Percentiles rank a stretch among this genome's conserved stretches.
phyloP scores from a whole-genome alignment of 805 yeast genomes.

The Lipomyces lipofer region DNA sequence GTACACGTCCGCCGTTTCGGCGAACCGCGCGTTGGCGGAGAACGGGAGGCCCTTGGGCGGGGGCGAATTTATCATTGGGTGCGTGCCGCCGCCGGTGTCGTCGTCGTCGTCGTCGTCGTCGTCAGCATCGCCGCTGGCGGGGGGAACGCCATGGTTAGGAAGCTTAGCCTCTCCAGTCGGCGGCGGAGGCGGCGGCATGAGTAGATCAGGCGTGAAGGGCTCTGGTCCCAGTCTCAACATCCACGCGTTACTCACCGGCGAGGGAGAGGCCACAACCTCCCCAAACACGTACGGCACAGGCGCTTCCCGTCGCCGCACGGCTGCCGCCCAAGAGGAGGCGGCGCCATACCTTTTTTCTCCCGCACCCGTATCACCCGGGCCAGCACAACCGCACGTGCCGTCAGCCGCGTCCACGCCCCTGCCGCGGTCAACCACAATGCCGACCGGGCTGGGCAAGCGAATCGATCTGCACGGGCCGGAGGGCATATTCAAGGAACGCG shows the following conservation, averaged over 20 bases:
- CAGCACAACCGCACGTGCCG: neutral
- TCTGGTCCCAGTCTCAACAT: conserved; percentile 15
- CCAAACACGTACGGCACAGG: no score
- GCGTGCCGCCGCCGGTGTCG: conserved; percentile 57
- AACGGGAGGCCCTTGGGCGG: conserved; percentile 75
- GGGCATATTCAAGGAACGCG: conserved; percentile 35
- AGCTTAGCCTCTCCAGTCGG: neutral
- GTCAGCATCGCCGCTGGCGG: neutral
- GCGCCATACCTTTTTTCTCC: neutral
- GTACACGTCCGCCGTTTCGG: conserved; percentile 71
- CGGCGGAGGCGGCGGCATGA: neutral
- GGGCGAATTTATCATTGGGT: conserved; percentile 51
- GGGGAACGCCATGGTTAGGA: conserved; percentile 3
- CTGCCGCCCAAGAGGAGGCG: neutral
- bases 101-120: neutral
- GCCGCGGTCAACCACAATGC: conserved; percentile 27
- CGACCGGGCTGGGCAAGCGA: conserved; percentile 21
- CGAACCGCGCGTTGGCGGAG: conserved; percentile 80
- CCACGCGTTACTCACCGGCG: conserved; percentile 10
- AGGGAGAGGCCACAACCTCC: neutral
- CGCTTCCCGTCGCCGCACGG: neutral
- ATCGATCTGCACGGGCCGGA: conserved; percentile 31
- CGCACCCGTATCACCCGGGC: neutral
- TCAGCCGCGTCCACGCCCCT: neutral
- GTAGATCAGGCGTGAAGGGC: conserved; percentile 2